Conservation (phyloP, 257 asterid species). For the Solanum sejunctum region DNA sequence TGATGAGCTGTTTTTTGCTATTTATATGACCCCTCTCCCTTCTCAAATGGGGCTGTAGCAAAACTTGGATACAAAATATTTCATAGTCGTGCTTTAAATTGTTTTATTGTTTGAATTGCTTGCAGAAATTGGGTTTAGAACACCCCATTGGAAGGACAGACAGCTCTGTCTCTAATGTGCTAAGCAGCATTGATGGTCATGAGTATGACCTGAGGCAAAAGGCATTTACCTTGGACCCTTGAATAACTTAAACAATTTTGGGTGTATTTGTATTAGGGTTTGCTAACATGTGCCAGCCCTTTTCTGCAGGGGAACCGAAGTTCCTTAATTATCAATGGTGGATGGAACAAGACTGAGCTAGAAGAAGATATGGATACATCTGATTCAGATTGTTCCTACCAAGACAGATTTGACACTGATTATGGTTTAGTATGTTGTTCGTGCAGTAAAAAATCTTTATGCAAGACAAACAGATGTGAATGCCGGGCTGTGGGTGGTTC, state of each 20-base stretch:
- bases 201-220: slow-evolving; percentile 59
- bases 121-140: slow-evolving; percentile 46
- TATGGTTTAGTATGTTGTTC: slow-evolving; percentile 41
- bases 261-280: background rate
- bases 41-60: background rate
- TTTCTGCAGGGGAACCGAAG: slow-evolving; percentile 43
- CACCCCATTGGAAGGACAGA: slow-evolving; percentile 27
- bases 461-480: slow-evolving; percentile 74
- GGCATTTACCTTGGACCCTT: slow-evolving; percentile 24
- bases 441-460: slow-evolving; percentile 53
- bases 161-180: slow-evolving; percentile 2
- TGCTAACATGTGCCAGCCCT: background rate
- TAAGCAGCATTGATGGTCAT: slow-evolving; percentile 31
- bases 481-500: slow-evolving; percentile 53
- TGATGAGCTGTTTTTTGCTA: background rate
- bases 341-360: slow-evolving; percentile 11
- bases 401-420: slow-evolving; percentile 21
- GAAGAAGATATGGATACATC: slow-evolving; percentile 89
- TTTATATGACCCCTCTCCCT: background rate
- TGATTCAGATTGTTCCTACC: slow-evolving; percentile 24
- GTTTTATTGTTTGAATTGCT: background rate
- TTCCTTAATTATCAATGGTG: slow-evolving; percentile 27
- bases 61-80: background rate
- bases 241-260: background rate
- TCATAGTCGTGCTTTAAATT: background rate